Conservation (phyloP, 2,329 filamentous ascomycete genomes). For the Myriangium duriaei region DNA sequence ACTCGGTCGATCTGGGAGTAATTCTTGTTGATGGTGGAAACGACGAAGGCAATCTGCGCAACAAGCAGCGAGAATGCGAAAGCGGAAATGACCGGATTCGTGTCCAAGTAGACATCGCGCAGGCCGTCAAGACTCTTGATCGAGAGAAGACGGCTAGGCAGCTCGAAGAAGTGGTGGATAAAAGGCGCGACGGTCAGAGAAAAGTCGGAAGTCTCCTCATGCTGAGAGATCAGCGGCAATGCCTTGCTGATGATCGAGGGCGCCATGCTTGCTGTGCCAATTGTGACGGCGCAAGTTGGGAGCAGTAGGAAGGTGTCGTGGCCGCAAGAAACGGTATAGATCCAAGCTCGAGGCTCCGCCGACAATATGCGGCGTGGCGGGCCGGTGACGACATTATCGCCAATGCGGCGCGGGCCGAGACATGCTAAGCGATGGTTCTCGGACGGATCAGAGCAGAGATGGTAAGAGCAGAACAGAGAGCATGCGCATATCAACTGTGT, state of each 20-base stretch:
- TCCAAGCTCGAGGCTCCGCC: neutral
- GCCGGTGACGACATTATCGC: no score
- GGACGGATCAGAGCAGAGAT: no score
- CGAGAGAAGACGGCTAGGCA: constrained; percentile 36
- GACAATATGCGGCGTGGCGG: no score
- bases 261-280: no score
- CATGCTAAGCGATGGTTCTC: no score
- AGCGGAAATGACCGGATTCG: constrained; percentile 72
- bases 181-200: constrained; percentile 63
- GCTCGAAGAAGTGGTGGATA: constrained; percentile 48
- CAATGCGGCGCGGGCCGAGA: no score
- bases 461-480: no score
- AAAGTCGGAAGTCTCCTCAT: constrained; percentile 67
- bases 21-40: constrained; percentile 79
- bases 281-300: constrained; percentile 4
- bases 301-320: constrained; percentile 4
- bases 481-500: no score
- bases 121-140: constrained; percentile 49
- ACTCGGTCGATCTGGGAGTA: constrained; percentile 92
- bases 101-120: constrained; percentile 61
- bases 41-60: constrained; percentile 58
- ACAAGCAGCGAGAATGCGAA: constrained; percentile 60
- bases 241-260: constrained; percentile 23
- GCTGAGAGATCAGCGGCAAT: constrained; percentile 55
- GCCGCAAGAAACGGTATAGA: neutral